Base-by-base conservation (phyloP, 768 basidiomycete species). In the Kwoniella heveanensis region DNA sequence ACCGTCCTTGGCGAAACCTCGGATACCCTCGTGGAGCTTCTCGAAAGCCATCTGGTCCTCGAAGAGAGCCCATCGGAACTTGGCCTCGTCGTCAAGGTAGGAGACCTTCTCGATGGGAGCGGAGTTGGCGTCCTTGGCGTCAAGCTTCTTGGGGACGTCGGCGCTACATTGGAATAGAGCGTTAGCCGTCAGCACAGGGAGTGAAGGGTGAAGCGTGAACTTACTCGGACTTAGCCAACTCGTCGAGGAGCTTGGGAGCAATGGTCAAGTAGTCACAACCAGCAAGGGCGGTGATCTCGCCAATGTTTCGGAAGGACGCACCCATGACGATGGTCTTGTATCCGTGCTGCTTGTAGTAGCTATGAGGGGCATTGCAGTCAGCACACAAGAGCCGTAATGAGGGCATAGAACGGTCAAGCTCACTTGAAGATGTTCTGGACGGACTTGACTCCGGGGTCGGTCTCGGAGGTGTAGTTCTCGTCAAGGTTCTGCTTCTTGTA, bases 301-400 rank as follows among this genome's bases (percentile, higher is more conserved):
- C 90, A 60, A 82, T 81, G 85, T 97, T 98, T 80, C 96, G 90
- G 93, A 99, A 97, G 30, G 92, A 95, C 64, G 96, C 96, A 79
- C 95, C 96, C 96, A 98, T 97, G 81, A 98, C 95, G 82, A 99
- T 97, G 73, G 96, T 99, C 77, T 93, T 91, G 87, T 99, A 98
- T 64, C 86, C 85, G 83, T 98, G 87, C 80, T 96, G 93, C 86
- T 97, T 98, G 87, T 99, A 99, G 81, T 81, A 80, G 77, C 76
- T 79, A 19, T 17, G 62, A 8, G 9, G 5, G 37, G 22, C 10
- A 26, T 22, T 26, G 44, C 13, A 13, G 32, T 32, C 32, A 17
- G 5, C 44, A 26, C 19, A 47, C 49, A 29, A 51, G 64, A n/a
- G n/a, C 49, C 19, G 17, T 13, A 50, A 17, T 10, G 21, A 12